These are phyloP conservation scores for Selenicereus undatus DNA, from an alignment of 148 eudicot genomes.

Conservation along the genomic window DNA sequence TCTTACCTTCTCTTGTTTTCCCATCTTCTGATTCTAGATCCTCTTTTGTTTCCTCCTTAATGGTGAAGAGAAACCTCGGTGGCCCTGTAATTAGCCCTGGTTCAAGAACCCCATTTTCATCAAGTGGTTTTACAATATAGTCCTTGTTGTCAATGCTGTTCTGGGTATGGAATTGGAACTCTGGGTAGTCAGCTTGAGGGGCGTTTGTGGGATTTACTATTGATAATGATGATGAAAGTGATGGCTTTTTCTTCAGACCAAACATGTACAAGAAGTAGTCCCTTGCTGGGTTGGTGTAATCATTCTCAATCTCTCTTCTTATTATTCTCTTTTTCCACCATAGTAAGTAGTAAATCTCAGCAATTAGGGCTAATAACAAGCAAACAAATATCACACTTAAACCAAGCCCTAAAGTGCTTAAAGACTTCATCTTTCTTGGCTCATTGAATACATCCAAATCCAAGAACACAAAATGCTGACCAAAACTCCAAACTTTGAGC, in stretches of 20 bases:
- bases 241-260: slow-evolving; percentile 42
- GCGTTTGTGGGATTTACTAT: slow-evolving; percentile 21
- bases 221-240: slow-evolving; percentile 28
- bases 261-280: slow-evolving; percentile 39
- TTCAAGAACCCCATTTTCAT: slow-evolving; percentile 30
- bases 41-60: slow-evolving; percentile 69
- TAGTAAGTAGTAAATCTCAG: slow-evolving; percentile 70
- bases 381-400: slow-evolving; percentile 65
- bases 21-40: slow-evolving; percentile 73
- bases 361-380: slow-evolving; percentile 54
- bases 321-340: slow-evolving; percentile 71
- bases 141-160: slow-evolving; percentile 22
- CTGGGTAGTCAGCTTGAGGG: slow-evolving; percentile 27
- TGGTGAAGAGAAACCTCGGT: slow-evolving; percentile 70
- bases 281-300: slow-evolving; percentile 33
- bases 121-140: slow-evolving; percentile 27
- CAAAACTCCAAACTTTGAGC: neutral
- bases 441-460: slow-evolving; percentile 6
- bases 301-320: slow-evolving; percentile 38
- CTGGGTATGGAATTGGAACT: slow-evolving; percentile 25
- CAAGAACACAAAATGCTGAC: slow-evolving; percentile 4
- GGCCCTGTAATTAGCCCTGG: slow-evolving; percentile 42
- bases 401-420: slow-evolving; percentile 61
- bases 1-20: slow-evolving; percentile 29
- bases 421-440: slow-evolving; percentile 46